phyloP scores from a whole-genome alignment of 139 green algal species.

The Volvox reticuliferus region DNA sequence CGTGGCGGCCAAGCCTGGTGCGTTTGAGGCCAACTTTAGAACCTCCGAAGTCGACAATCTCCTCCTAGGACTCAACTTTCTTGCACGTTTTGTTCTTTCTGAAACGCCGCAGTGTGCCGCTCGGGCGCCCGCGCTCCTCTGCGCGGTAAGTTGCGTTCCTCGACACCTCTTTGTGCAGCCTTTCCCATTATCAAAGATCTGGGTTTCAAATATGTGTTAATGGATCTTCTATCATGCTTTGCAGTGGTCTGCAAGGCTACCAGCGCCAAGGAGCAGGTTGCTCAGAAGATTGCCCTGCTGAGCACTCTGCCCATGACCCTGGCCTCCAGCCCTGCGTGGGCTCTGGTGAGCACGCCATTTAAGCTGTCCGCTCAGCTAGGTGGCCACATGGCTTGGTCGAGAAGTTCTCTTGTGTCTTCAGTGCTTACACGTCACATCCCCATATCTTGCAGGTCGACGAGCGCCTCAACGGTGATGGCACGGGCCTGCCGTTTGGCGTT shows the following conservation, averaged over 20 bases:
- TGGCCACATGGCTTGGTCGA: not conserved
- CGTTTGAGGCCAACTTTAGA: not conserved
- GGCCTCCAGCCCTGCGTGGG: constrained; percentile 67
- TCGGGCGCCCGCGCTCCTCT: constrained; percentile 38
- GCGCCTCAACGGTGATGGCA: constrained; percentile 82
- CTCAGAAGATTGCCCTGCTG: constrained; percentile 61
- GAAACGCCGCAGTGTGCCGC: constrained; percentile 13
- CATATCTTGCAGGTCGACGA: constrained; percentile 75
- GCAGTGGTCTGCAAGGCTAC: constrained; percentile 65
- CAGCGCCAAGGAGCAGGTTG: constrained; percentile 31
- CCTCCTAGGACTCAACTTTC: not conserved
- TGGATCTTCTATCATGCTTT: not conserved
- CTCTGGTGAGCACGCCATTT: constrained; percentile 58
- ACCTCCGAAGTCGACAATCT: not conserved
- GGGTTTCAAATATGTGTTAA: not conserved
- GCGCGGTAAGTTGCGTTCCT: constrained; percentile 21
- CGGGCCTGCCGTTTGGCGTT: constrained; percentile 72
- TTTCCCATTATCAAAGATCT: not conserved
- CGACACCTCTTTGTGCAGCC: not conserved
- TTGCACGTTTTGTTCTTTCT: not conserved
- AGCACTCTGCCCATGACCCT: constrained; percentile 59
- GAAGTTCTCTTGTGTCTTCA: not conserved
- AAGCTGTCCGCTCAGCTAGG: not conserved
- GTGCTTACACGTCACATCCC: not conserved
- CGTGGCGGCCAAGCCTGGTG: constrained; percentile 47